A percentile compares a stretch with the other conserved stretches of the same genome.
Conservation (phyloP, 2,329 filamentous ascomycete genomes). For the Lizonia empirigonia region DNA sequence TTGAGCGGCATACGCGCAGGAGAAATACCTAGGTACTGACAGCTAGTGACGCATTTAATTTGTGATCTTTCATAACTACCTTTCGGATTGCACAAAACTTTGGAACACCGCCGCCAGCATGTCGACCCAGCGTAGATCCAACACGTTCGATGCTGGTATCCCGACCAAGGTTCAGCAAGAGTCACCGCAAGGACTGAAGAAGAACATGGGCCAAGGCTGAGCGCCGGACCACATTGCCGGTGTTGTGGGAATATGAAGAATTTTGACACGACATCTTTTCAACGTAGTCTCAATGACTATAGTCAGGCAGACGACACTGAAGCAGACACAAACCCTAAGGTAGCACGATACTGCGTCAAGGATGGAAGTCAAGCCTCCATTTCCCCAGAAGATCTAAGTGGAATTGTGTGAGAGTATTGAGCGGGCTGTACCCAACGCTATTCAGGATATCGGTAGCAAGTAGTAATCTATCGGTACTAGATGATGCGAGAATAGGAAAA, state of each 20-base stretch:
- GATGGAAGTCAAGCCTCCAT: constrained; percentile 45
- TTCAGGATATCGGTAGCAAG: constrained; percentile 49
- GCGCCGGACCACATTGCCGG: background rate
- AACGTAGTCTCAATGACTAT: background rate
- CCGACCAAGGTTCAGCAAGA: constrained; percentile 49
- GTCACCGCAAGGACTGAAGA: constrained; percentile 46
- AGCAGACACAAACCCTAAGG: constrained; percentile 35
- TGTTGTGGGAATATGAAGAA: background rate
- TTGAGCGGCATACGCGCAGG: background rate
- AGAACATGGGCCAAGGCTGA: constrained; percentile 35
- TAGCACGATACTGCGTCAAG: constrained; percentile 46
- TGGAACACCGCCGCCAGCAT: background rate
- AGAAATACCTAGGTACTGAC: background rate
- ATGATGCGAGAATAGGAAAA: too few relatives aligned
- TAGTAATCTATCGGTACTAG: background rate
- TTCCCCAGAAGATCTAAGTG: constrained; percentile 53
- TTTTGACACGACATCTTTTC: background rate
- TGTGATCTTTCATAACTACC: background rate
- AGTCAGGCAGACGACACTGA: constrained; percentile 45
- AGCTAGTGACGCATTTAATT: constrained; percentile 5
- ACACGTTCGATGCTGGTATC: constrained; percentile 50
- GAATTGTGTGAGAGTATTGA: constrained; percentile 52
- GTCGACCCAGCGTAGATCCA: constrained; percentile 45
- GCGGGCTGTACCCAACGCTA: constrained; percentile 50
- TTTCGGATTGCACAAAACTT: background rate